Conservation (phyloP, 345 rosid genomes). For the Aquilaria sinensis region DNA sequence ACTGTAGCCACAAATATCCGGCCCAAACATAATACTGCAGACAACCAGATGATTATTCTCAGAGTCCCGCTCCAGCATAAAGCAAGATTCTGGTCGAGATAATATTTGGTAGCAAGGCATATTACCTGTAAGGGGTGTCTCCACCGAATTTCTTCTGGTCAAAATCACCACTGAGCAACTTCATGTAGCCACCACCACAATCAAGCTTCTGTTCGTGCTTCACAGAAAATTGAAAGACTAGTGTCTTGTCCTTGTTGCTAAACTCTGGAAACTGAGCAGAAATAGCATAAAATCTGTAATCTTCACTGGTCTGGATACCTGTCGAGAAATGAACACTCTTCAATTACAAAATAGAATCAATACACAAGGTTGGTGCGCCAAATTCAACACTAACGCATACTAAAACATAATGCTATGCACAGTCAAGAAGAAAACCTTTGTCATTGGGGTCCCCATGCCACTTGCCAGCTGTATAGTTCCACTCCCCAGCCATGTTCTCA, state of each 20-base stretch:
- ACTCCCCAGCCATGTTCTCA: conserved; percentile 79
- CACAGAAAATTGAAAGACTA: conserved; percentile 95
- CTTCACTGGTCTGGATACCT: conserved; percentile 99
- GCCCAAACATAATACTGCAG: conserved; percentile 98
- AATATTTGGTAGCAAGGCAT: not conserved
- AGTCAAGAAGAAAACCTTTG: conserved; percentile 51
- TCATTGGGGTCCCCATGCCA: conserved; percentile 87
- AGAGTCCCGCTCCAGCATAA: not conserved
- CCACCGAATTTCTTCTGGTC: conserved; percentile 99
- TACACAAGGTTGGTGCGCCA: not conserved
- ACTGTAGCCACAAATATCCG: conserved; percentile 94
- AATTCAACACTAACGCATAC: not conserved
- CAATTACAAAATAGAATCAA: not conserved
- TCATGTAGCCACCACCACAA: conserved; percentile 99
- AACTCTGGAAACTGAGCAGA: conserved; percentile 91
- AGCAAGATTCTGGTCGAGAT: not conserved
- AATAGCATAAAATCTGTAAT: conserved; percentile 94
- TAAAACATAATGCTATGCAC: not conserved
- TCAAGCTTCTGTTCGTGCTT: conserved; percentile 99
- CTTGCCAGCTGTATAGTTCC: conserved; percentile 91
- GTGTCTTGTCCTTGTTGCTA: conserved; percentile 85
- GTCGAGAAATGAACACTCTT: conserved; percentile 5
- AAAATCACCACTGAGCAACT: conserved; percentile 78
- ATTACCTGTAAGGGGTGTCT: conserved; percentile 87
- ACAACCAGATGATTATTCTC: conserved; percentile 2